Conservation (phyloP, 176 grass and related monocot species). For the Rhynchospora tenuis region DNA sequence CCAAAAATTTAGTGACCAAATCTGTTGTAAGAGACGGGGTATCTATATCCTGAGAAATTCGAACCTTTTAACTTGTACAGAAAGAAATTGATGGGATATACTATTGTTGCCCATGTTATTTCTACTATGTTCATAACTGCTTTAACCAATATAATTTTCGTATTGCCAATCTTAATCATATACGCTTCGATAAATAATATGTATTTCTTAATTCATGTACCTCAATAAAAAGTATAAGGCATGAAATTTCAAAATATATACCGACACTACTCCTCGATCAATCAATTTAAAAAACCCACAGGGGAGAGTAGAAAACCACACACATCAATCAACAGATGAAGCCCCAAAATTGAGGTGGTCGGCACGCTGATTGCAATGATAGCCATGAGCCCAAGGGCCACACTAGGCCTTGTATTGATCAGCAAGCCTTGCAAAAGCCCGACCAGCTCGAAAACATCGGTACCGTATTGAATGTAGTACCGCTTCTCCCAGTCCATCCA, state of each 20-base stretch:
- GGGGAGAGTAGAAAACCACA: background rate
- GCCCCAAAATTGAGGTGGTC: slow-evolving; percentile 33
- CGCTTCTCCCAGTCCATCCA: slow-evolving; percentile 70
- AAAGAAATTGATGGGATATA: no score
- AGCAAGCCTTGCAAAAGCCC: slow-evolving; percentile 42
- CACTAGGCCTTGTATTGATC: slow-evolving; percentile 43
- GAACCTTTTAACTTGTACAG: no score
- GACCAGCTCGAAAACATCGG: slow-evolving; percentile 35
- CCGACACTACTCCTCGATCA: background rate
- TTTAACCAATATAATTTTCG: no score
- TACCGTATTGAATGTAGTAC: slow-evolving; percentile 39
- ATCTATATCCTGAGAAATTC: no score
- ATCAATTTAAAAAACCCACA: background rate
- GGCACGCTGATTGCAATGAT: slow-evolving; percentile 44
- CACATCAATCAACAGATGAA: slow-evolving; percentile 11
- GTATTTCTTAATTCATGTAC: no score
- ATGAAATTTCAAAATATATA: background rate
- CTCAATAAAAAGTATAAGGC: no score
- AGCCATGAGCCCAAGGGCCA: slow-evolving; percentile 34
- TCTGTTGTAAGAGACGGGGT: no score
- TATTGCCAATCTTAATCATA: no score
- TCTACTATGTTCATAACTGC: no score
- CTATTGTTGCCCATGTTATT: no score
- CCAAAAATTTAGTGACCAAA: no score
- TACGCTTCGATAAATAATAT: no score